A percentile compares a stretch with the other conserved stretches of the same genome.
Conservation (phyloP, 2,329 filamentous ascomycete genomes). For the Nectriaceae sp. region DNA sequence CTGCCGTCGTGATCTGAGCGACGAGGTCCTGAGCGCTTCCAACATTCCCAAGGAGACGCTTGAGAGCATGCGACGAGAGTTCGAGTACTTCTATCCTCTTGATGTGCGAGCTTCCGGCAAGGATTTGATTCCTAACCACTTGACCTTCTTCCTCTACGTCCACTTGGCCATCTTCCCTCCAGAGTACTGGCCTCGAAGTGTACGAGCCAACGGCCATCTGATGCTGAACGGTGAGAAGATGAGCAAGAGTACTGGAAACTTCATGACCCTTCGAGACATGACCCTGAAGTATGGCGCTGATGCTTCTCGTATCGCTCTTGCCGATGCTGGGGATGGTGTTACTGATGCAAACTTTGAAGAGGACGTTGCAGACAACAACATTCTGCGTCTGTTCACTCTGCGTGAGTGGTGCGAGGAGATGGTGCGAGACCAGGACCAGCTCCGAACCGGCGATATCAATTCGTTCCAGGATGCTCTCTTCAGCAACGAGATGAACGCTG, state of each 20-base stretch:
- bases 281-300: slow-evolving; percentile 94
- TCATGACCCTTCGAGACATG: slow-evolving; percentile 85
- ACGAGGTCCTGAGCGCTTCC: slow-evolving; percentile 64
- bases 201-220: slow-evolving; percentile 90
- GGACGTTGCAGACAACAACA: slow-evolving; percentile 87
- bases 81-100: slow-evolving; percentile 96
- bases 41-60: slow-evolving; percentile 75
- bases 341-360: slow-evolving; percentile 98
- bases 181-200: slow-evolving; percentile 83
- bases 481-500: slow-evolving; percentile 85
- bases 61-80: slow-evolving; percentile 82
- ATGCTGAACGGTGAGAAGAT: slow-evolving; percentile 98
- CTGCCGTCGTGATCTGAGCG: slow-evolving; percentile 68
- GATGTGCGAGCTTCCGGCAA: slow-evolving; percentile 89
- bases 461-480: slow-evolving; percentile 87
- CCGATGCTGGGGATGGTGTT: slow-evolving; percentile 91
- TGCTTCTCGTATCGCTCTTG: slow-evolving; percentile 85
- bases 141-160: slow-evolving; percentile 95
- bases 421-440: slow-evolving; percentile 64
- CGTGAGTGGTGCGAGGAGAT: slow-evolving; percentile 93
- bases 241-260: slow-evolving; percentile 97
- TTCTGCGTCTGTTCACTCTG: slow-evolving; percentile 78
- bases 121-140: slow-evolving; percentile 89
- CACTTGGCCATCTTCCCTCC: slow-evolving; percentile 86
- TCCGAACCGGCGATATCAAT: slow-evolving; percentile 75